Evolutionary conservation across 495 filamentous ascomycete species (phyloP), one percentile per base, ranked within the genome.

Genomic region (Hypomontagnella submonticulosa): DNA sequence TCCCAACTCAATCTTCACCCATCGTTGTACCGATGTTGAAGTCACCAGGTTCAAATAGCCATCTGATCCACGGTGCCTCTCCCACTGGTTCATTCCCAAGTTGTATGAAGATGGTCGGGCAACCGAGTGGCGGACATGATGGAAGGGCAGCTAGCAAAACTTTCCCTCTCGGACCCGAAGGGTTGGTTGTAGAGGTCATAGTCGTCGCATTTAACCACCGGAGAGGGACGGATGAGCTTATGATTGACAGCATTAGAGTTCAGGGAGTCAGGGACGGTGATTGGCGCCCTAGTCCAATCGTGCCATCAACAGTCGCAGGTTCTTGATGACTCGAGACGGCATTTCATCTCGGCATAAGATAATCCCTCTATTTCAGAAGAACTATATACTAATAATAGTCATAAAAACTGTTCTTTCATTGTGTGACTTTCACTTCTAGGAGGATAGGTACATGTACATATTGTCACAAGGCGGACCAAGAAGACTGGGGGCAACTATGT

Each of bases 221-320:
- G 38, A 12, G 1, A 43, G 27, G 10, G 43, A 55, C 20, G 50
- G 36, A 37, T 16, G 50, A 61, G 40, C 32, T 55, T 48, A 61
- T 53, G 57, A 48, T 48, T 9, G 19, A 40, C 44, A 57, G 13
- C 63, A 67, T 62, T 67, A 67, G 11, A 57, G 51, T 67, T 67
- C 32, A 32, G 16, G 9, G 23, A 18, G 30, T 3, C n/a, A n/a
- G n/a, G n/a, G n/a, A n/a, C n/a, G 10, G 20, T 32, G 19, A 33
- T 53, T 50, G 33, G 40, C 1, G 6, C 11, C 47, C 23, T 16
- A 9, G 6, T 38, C 42, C 16, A 51, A 33, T 51, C 19, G 10
- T 53, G 9, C 36, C 16, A 7, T 55, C 13, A 55, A 37, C 12
- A 15, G 44, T 10, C 15, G 18, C 5, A 41, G 3, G 15, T 9